phyloP scores from a whole-genome alignment of 2,329 filamentous ascomycete species.

The Paecilomyces formosus region DNA sequence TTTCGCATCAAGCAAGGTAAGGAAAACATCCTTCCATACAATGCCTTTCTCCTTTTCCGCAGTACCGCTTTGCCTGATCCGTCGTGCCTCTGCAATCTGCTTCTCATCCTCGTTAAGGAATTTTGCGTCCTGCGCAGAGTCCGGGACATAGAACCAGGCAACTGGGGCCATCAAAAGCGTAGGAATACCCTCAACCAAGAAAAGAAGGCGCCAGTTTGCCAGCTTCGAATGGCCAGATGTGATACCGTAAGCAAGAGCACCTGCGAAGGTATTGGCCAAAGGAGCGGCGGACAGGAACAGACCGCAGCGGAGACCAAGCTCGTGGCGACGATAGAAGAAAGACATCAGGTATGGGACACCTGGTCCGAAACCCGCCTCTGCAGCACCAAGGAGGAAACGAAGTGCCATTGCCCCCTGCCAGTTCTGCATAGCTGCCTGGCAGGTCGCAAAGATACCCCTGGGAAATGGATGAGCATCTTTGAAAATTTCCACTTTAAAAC shows the following conservation, averaged over 20 bases:
- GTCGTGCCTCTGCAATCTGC: conserved; percentile 47
- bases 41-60: conserved; percentile 33
- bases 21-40: conserved; percentile 42
- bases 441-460: conserved; percentile 42
- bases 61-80: conserved; percentile 46
- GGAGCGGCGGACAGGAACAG: conserved; percentile 52
- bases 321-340: conserved; percentile 53
- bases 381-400: conserved; percentile 40
- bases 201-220: conserved; percentile 58
- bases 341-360: conserved; percentile 45
- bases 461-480: conserved; percentile 5
- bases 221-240: conserved; percentile 51
- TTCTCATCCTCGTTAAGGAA: conserved; percentile 54
- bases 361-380: conserved; percentile 41
- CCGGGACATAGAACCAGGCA: conserved; percentile 49
- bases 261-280: conserved; percentile 73
- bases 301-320: conserved; percentile 50
- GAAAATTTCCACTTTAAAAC: conserved; percentile 6
- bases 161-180: conserved; percentile 48
- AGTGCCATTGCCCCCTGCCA: conserved; percentile 44
- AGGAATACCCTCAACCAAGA: conserved; percentile 59
- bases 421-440: conserved; percentile 37
- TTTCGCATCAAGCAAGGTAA: conserved; percentile 37
- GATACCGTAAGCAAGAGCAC: conserved; percentile 59
- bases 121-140: conserved; percentile 44